Evolutionary conservation across 2,329 filamentous ascomycete species (phyloP).

Genomic region (Fusarium tricinctum): DNA sequence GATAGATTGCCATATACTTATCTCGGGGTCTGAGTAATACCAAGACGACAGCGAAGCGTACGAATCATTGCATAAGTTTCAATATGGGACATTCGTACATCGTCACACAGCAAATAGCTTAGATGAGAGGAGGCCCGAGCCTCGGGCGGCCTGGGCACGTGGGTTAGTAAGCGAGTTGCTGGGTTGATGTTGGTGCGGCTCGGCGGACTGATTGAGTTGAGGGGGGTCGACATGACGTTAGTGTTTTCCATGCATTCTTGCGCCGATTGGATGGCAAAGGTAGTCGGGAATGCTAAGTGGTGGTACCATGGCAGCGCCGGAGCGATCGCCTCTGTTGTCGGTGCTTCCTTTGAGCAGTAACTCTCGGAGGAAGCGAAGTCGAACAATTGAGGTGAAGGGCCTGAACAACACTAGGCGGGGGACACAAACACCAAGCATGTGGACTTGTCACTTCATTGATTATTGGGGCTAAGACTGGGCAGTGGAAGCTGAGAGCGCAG

Average conservation of each 20-base stretch:
- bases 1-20: slow-evolving; percentile 45
- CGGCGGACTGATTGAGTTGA: slow-evolving; percentile 24
- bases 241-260: slow-evolving; percentile 27
- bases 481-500: slow-evolving; percentile 4
- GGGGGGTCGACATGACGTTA: slow-evolving; percentile 17
- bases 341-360: slow-evolving; percentile 16
- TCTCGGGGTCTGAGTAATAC: slow-evolving; percentile 41
- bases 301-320: slow-evolving; percentile 13
- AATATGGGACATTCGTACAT: slow-evolving; percentile 43
- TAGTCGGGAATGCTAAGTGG: slow-evolving; percentile 16
- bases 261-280: slow-evolving; percentile 19
- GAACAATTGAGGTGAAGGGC: slow-evolving; percentile 17
- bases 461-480: background rate
- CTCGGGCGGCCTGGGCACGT: slow-evolving; percentile 32
- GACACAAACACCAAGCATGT: slow-evolving; percentile 20
- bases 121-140: slow-evolving; percentile 41
- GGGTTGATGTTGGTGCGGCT: slow-evolving; percentile 34
- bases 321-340: slow-evolving; percentile 7
- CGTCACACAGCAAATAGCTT: slow-evolving; percentile 41
- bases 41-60: slow-evolving; percentile 37
- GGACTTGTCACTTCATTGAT: background rate
- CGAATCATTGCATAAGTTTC: slow-evolving; percentile 44
- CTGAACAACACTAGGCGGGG: slow-evolving; percentile 1
- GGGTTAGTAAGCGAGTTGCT: slow-evolving; percentile 41
- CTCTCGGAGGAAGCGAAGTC: slow-evolving; percentile 16